Conservation (phyloP, 2,329 filamentous ascomycete species). For the Neonectria magnoliae region DNA sequence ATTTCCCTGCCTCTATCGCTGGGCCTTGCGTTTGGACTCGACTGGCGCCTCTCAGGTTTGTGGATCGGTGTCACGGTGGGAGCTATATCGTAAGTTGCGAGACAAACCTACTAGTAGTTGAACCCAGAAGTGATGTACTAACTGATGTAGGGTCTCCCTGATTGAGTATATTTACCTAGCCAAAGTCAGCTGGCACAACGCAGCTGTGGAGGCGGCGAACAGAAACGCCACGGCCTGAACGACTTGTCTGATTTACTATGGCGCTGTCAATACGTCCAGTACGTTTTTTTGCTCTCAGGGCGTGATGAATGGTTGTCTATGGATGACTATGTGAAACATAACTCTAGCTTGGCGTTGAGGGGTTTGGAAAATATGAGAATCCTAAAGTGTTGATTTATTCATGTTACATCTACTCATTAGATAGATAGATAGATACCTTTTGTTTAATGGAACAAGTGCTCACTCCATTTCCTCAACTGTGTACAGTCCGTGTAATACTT, state of each 20-base stretch:
- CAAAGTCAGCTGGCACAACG: slow-evolving; percentile 63
- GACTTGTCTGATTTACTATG: background rate
- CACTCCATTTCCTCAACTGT: background rate
- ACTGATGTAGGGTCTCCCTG: slow-evolving; percentile 55
- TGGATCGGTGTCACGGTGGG: slow-evolving; percentile 85
- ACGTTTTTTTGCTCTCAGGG: background rate
- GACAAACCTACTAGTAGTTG: background rate
- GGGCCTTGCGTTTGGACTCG: slow-evolving; percentile 77
- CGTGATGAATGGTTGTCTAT: background rate
- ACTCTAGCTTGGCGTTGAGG: slow-evolving; percentile 6
- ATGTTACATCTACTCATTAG: slow-evolving; percentile 1
- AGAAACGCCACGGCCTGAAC: slow-evolving; percentile 60
- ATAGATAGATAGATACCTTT: background rate
- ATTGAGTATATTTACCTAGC: slow-evolving; percentile 65
- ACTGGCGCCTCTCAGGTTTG: slow-evolving; percentile 81
- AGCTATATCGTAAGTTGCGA: slow-evolving; percentile 64
- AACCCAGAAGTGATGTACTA: slow-evolving; percentile 9
- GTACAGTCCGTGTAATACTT: background rate
- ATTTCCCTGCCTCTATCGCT: slow-evolving; percentile 88
- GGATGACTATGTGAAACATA: background rate
- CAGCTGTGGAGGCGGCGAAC: slow-evolving; percentile 62
- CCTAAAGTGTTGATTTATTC: background rate
- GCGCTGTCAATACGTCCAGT: background rate
- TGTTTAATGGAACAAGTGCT: slow-evolving; percentile 1
- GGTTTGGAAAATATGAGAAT: background rate